Conservation (phyloP, 495 filamentous ascomycete genomes). For the Neohortaea acidophila region DNA sequence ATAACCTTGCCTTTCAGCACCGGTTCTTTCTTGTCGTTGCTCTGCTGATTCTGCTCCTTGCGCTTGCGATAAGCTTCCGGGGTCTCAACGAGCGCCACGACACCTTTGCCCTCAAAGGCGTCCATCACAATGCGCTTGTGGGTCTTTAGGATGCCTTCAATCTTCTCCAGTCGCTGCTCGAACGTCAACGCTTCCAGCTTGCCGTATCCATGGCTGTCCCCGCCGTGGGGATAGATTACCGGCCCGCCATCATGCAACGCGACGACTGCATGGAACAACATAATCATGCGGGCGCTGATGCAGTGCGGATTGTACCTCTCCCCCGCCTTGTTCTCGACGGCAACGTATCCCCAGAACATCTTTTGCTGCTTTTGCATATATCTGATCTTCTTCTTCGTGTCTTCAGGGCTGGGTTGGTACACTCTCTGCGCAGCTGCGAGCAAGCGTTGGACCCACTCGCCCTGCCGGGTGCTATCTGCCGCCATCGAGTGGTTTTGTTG, state of each 20-base stretch:
- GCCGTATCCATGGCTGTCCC: slow-evolving; percentile 5
- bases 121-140: slow-evolving; percentile 7
- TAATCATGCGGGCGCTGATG: background rate
- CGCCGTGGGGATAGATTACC: slow-evolving; percentile 2
- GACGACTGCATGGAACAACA: background rate
- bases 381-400: background rate
- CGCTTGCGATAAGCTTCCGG: slow-evolving; percentile 2
- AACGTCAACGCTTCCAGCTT: background rate
- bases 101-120: slow-evolving; percentile 1
- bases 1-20: background rate
- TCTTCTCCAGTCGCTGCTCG: background rate
- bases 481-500: too few species aligned
- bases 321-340: background rate
- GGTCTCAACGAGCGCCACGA: background rate
- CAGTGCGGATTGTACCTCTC: background rate
- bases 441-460: background rate
- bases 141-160: background rate
- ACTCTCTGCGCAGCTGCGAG: background rate
- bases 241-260: background rate
- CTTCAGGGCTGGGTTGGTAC: background rate
- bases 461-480: too few species aligned
- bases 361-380: background rate
- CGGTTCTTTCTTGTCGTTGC: slow-evolving; percentile 2
- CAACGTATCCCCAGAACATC: background rate
- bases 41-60: slow-evolving; percentile 6